Percentiles rank a stretch among this genome's conserved stretches.
phyloP scores from a whole-genome alignment of 352 stramenopile species.

The Globisporangium splendens region DNA sequence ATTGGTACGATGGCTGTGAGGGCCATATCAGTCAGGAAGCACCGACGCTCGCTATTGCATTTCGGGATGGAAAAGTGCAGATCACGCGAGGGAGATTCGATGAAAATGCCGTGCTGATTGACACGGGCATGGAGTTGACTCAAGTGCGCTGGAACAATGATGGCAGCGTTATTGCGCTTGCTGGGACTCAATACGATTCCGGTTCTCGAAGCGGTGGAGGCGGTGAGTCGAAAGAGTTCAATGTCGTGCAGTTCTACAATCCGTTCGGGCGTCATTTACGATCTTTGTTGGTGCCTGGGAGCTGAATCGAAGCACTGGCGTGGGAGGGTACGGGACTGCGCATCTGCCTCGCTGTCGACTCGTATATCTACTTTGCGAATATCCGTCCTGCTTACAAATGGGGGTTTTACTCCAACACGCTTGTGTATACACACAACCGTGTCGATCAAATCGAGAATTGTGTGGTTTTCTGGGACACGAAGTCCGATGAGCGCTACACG shows the following conservation, averaged over 20 bases:
- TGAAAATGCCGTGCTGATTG: conserved; percentile 85
- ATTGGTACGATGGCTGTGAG: conserved; percentile 87
- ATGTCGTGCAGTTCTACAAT: conserved; percentile 92
- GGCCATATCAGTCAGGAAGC: conserved; percentile 86
- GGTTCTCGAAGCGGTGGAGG: conserved; percentile 14
- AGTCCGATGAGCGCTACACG: conserved; percentile 78
- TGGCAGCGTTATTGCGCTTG: conserved; percentile 87
- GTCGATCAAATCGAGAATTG: conserved; percentile 85
- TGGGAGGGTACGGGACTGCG: conserved; percentile 91
- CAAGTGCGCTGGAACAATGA: conserved; percentile 91
- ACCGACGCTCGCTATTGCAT: conserved; percentile 89
- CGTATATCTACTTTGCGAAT: conserved; percentile 95
- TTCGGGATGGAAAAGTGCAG: conserved; percentile 90
- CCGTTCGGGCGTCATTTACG: conserved; percentile 84
- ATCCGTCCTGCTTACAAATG: conserved; percentile 91
- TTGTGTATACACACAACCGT: conserved; percentile 91
- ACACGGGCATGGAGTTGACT: conserved; percentile 85
- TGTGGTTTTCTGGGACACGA: conserved; percentile 91
- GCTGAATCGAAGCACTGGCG: conserved; percentile 80
- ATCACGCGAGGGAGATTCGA: conserved; percentile 87
- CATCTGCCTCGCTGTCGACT: conserved; percentile 92
- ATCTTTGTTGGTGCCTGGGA: conserved; percentile 86
- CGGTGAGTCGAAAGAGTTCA: conserved; percentile 58
- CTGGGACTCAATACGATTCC: conserved; percentile 54
- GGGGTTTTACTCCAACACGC: conserved; percentile 86